These are phyloP conservation scores for Solanum bukasovii DNA, from an alignment of 257 asterid genomes.

Conservation along the genomic window DNA sequence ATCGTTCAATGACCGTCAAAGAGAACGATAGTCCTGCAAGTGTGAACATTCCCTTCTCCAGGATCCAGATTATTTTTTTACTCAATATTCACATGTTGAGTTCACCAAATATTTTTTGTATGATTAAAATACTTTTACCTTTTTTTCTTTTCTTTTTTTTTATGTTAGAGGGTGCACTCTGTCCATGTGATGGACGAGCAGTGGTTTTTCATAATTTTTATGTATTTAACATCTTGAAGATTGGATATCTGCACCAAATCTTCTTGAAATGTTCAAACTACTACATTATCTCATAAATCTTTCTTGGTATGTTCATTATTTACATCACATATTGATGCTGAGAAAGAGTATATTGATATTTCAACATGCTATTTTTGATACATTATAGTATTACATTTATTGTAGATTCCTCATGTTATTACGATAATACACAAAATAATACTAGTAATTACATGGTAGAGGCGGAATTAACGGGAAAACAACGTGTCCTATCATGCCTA, in stretches of 20 bases:
- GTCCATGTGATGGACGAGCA: slow-evolving; percentile 53
- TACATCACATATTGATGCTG: neutral
- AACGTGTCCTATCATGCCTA: slow-evolving; percentile 16
- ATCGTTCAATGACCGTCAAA: slow-evolving; percentile 49
- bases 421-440: neutral
- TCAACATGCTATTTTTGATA: neutral
- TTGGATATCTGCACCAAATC: slow-evolving; percentile 5
- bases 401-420: neutral
- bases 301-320: neutral
- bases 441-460: neutral
- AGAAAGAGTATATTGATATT: neutral
- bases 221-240: neutral
- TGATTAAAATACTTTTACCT: neutral
- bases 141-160: neutral
- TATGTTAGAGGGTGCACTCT: slow-evolving; percentile 43
- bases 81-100: slow-evolving; percentile 29
- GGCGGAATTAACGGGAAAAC: slow-evolving; percentile 15
- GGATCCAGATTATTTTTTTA: neutral
- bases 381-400: neutral
- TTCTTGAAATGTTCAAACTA: slow-evolving; percentile 5
- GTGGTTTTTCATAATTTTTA: slow-evolving; percentile 29
- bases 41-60: neutral
- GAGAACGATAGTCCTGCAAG: slow-evolving; percentile 40
- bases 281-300: neutral
- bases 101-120: slow-evolving; percentile 2